Base-by-base conservation (phyloP, 345 rosid genomes). In the Salix dunnii region DNA sequence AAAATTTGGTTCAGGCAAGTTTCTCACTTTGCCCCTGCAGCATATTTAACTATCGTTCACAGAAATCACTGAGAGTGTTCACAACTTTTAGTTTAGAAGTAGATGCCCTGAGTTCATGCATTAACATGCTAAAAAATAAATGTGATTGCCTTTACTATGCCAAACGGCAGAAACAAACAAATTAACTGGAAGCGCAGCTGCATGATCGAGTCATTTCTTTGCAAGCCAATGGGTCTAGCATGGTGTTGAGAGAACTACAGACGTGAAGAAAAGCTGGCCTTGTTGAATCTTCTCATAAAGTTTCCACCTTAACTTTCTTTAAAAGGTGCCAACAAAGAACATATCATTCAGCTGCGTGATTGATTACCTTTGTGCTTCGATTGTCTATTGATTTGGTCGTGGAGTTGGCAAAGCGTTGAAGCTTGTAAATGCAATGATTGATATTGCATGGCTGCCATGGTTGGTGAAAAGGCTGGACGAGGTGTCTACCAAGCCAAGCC, bases 1-100 rank as follows among this genome's bases (percentile, higher is more conserved):
- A 91, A 85, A 91, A 91, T 79, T 85, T 95, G 83, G 96, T 93
- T 81, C 99, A 93, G 96, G 99, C 75, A 89, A 88, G 95, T 40
- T 86, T 68, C 28, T 73, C 68, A 67, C 70, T 82, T 79, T 73
- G 23, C 46, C 49, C 62, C 62, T 72, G n/a, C 28, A 70, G 23
- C 73, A 53, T 74, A 31, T 68, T 42, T 68, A 48, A 17, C 25
- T 48, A 25, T 30, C 40, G 38, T 46, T 11, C 33, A 60, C 43
- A 2, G 60, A 3, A 53, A 53, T 21, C 7, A 53, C 60, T 21
- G 23, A 21, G 11, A 21, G 4, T 2, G 12, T 53, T 53, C 25
- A 3, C 60, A 53, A 61, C 62, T 53, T 75, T 67, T 21, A 36
- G 35, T 60, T 30, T 49, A 49, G 35, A 31, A 51, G 36, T 10